These are phyloP conservation scores for Talaromyces sp. DNA, from an alignment of 2,329 filamentous ascomycete genomes.

Conservation along the genomic window DNA sequence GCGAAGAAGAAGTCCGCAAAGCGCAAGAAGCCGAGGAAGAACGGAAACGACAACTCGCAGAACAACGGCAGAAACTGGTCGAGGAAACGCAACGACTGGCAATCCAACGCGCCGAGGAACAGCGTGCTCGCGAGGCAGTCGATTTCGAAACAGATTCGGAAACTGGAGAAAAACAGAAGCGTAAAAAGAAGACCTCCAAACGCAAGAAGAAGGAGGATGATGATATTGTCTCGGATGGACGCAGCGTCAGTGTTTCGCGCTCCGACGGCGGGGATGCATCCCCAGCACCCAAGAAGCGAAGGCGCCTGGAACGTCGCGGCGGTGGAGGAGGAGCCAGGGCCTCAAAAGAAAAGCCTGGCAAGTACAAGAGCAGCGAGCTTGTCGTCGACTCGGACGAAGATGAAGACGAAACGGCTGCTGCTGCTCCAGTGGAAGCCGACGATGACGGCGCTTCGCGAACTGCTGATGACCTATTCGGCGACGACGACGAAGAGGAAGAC, in stretches of 20 bases:
- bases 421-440: constrained; percentile 24
- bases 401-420: constrained; percentile 36
- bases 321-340: constrained; percentile 54
- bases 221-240: constrained; percentile 19
- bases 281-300: constrained; percentile 50
- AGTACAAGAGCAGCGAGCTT: constrained; percentile 82
- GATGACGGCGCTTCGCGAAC: constrained; percentile 17
- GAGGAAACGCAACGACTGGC: constrained; percentile 69
- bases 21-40: constrained; percentile 65
- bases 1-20: constrained; percentile 69
- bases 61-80: constrained; percentile 75
- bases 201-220: constrained; percentile 56
- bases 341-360: constrained; percentile 51
- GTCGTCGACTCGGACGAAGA: constrained; percentile 67
- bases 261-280: constrained; percentile 31
- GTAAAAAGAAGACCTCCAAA: constrained; percentile 49
- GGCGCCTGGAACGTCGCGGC: constrained; percentile 52
- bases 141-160: constrained; percentile 78
- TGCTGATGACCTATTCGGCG: constrained; percentile 33
- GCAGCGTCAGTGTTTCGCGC: constrained; percentile 22
- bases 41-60: constrained; percentile 72
- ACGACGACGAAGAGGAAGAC: constrained; percentile 16
- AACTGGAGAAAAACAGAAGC: constrained; percentile 72
- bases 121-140: constrained; percentile 61
- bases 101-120: constrained; percentile 64